Evolutionary conservation across 257 asterid species (phyloP).

Genomic region (Nicotiana benthamiana): DNA sequence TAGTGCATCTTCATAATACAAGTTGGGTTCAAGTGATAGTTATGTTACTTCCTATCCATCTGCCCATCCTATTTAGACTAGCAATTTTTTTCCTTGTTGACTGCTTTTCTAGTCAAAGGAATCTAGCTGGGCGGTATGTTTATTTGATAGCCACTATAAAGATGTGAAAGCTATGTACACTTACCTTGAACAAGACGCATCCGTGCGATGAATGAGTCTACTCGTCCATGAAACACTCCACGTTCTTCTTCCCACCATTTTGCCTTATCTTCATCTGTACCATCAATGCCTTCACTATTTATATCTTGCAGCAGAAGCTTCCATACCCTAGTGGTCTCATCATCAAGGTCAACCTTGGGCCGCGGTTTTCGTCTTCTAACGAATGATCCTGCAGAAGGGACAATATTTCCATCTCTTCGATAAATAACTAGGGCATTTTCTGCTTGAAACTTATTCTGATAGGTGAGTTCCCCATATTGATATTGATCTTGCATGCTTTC

Average conservation of each 20-base stretch:
- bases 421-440: conserved; percentile 62
- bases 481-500: conserved; percentile 12
- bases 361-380: conserved; percentile 49
- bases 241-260: conserved; percentile 54
- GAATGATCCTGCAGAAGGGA: conserved; percentile 40
- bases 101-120: neutral
- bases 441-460: conserved; percentile 25
- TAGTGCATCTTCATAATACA: neutral
- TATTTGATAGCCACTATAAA: neutral
- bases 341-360: conserved; percentile 55
- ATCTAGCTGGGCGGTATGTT: neutral
- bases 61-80: neutral
- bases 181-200: conserved; percentile 59
- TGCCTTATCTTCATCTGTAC: conserved; percentile 38
- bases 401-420: conserved; percentile 51
- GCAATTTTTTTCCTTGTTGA: neutral
- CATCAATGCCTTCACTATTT: conserved; percentile 45
- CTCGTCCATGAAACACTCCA: conserved; percentile 40
- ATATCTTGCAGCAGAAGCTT: conserved; percentile 43
- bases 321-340: conserved; percentile 48
- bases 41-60: neutral
- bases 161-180: neutral
- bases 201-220: conserved; percentile 45
- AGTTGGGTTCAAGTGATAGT: neutral
- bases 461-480: conserved; percentile 25